Base-by-base conservation (phyloP, 306 rosid genomes). In the Spatholobus suberectus region DNA sequence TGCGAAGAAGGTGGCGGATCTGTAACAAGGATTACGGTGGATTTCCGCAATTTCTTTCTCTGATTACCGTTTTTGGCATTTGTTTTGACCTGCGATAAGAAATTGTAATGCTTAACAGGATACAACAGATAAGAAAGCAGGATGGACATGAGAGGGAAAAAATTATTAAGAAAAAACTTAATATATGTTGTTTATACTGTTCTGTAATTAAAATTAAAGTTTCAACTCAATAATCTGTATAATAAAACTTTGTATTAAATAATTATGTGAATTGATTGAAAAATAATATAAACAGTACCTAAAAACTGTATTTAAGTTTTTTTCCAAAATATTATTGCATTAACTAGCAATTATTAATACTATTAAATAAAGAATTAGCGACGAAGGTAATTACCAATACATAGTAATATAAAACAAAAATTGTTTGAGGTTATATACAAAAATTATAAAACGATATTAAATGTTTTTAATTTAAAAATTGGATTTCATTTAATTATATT, bases 41-140 rank as follows among this genome's bases (percentile, higher is more conserved):
- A 59, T 88, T 63, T 95, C 34, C 85, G 70, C 92, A 91, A 88
- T 74, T 90, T 95, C 97, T 90, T 95, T 88, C 89, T 91, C 85
- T 86, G 94, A 37, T 21, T 90, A 51, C 93, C 87, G 86, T 87
- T 90, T 5, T 70, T 81, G 37, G 84, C 87, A 82, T 89, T 91
- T 47, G 95, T 67, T 87, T 93, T 95, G 7, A 23, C 92, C 98
- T 95, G 86, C 59, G 26, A 32, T 46, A 51, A 23, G 20, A 32
- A 27, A 26, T 35, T 46, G n/a, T 41, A 47, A 59, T n/a, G 70
- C 49, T 73, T 4, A 55, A 44, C 55, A 49, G 4, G 41, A 18
- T 0, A 26, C 1, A 3, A 69, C 75, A 70, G n/a, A n/a, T 8
- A 35, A 37, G 47, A 34, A 17, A 44, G 32, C 32, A 29, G 32